Base-by-base conservation (phyloP, 352 stramenopile genomes). In the Peronospora belbahrii region DNA sequence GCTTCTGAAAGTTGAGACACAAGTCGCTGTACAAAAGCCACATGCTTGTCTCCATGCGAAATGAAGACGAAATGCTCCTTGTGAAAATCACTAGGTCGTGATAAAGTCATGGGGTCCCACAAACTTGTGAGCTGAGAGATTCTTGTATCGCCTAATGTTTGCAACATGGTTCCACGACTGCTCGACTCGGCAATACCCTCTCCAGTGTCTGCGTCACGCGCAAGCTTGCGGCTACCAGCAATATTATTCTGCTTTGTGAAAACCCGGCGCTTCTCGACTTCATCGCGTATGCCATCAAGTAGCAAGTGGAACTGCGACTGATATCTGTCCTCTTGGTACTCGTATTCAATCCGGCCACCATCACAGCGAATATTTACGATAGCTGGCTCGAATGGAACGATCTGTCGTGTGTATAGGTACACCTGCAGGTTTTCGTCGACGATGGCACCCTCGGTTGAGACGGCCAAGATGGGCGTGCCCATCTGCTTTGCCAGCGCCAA, bases 61-160 rank as follows among this genome's bases (percentile, higher is more conserved):
- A 94, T 47, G 43, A 94, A 91, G 1, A 91, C 66, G 40, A 86
- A 94, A 19, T 70, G 78, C n/a, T n/a, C n/a, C n/a, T n/a, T n/a
- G n/a, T n/a, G n/a, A n/a, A n/a, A n/a, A n/a, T n/a, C n/a, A n/a
- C n/a, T n/a, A n/a, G n/a, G n/a, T n/a, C n/a, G n/a, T n/a, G n/a
- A n/a, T n/a, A n/a, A n/a, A n/a, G n/a, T n/a, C n/a, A n/a, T n/a
- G n/a, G n/a, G n/a, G n/a, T n/a, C n/a, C n/a, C n/a, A n/a, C n/a
- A n/a, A n/a, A n/a, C n/a, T n/a, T n/a, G n/a, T n/a, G n/a, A n/a
- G n/a, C n/a, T n/a, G n/a, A n/a, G n/a, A n/a, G n/a, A n/a, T n/a
- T n/a, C n/a, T n/a, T n/a, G n/a, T n/a, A n/a, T n/a, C n/a, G n/a
- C n/a, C n/a, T n/a, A 8, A 59, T 39, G 4, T 62, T 47, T 5